Conservation (phyloP, 1,139 yeast genomes). For the Suhomyces chickasaworum region DNA sequence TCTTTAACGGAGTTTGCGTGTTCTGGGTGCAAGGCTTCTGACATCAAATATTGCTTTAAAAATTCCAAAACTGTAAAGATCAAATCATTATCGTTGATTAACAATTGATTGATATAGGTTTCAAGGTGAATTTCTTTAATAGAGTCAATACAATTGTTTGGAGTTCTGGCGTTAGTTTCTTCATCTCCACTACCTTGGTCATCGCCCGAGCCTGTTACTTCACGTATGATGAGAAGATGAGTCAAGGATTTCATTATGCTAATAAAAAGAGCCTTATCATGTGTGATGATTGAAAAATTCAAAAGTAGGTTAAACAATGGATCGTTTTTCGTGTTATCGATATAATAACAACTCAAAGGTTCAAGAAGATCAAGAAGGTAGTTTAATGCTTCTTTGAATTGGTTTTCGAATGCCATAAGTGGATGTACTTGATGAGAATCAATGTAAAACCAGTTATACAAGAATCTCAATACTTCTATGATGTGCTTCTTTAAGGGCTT, state of each 20-base stretch:
- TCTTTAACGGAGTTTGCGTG: constrained; percentile 32
- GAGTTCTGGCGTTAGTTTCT: constrained; percentile 24
- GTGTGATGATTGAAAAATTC: constrained; percentile 44
- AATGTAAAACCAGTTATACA: constrained; percentile 42
- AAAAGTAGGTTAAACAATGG: constrained; percentile 56
- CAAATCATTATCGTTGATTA: constrained; percentile 42
- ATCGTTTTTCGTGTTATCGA: constrained; percentile 70
- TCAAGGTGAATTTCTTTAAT: constrained; percentile 38
- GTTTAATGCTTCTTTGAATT: constrained; percentile 61
- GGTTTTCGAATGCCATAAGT: constrained; percentile 37
- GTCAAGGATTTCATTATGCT: constrained; percentile 48
- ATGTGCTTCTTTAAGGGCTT: constrained; percentile 49
- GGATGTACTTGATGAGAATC: constrained; percentile 19
- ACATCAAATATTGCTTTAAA: constrained; percentile 40
- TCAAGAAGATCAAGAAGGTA: constrained; percentile 82
- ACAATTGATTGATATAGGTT: constrained; percentile 31
- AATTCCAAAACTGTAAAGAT: constrained; percentile 38
- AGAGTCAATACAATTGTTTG: constrained; percentile 47
- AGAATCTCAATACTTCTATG: constrained; percentile 50
- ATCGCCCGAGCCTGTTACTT: constrained; percentile 23
- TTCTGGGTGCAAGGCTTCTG: constrained; percentile 42
- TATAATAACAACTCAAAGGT: constrained; percentile 77
- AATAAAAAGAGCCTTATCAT: constrained; percentile 57
- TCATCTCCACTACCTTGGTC: constrained; percentile 17
- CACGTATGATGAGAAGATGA: constrained; percentile 45